Percentiles rank a stretch among this genome's conserved stretches.
phyloP scores from a whole-genome alignment of 1,284 basidiomycete species.

The Microbotryum saponariae region DNA sequence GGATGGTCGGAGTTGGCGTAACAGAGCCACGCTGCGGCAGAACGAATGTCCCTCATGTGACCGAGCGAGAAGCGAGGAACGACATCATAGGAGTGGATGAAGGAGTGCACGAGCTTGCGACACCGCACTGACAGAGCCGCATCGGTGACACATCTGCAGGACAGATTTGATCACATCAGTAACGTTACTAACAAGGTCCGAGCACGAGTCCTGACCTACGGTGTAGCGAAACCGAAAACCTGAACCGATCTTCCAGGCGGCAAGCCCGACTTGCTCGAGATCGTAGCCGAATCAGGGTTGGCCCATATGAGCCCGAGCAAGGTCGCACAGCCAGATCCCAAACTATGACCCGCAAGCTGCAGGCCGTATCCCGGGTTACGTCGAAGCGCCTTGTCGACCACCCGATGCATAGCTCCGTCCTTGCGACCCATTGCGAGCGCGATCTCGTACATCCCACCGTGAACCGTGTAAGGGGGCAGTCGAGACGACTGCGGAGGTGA shows the following conservation, averaged over 20 bases:
- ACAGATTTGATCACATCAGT: neutral
- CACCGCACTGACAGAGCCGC: conserved; percentile 52
- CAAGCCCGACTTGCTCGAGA: conserved; percentile 49
- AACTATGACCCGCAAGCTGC: conserved; percentile 60
- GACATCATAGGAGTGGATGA: conserved; percentile 72
- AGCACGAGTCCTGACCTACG: conserved; percentile 47
- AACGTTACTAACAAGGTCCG: conserved; percentile 13
- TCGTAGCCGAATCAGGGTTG: conserved; percentile 63
- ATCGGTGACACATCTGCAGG: conserved; percentile 53
- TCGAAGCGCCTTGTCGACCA: conserved; percentile 60
- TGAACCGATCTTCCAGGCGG: conserved; percentile 59
- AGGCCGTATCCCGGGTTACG: conserved; percentile 61
- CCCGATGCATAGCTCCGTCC: conserved; percentile 67
- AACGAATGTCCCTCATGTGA: conserved; percentile 61
- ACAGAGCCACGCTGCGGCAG: conserved; percentile 67
- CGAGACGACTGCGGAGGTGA: neutral
- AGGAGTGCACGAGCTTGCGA: conserved; percentile 53
- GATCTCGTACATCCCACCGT: conserved; percentile 71
- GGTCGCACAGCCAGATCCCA: conserved; percentile 76
- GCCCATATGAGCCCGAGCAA: conserved; percentile 78
- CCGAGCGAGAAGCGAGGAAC: conserved; percentile 70
- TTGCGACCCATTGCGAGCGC: conserved; percentile 65
- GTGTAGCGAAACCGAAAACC: conserved; percentile 72
- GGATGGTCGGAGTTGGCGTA: conserved; percentile 51
- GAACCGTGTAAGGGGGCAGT: conserved; percentile 48